Evolutionary conservation across 352 stramenopile species (phyloP).

Genomic region (Pythium guiyangense): DNA sequence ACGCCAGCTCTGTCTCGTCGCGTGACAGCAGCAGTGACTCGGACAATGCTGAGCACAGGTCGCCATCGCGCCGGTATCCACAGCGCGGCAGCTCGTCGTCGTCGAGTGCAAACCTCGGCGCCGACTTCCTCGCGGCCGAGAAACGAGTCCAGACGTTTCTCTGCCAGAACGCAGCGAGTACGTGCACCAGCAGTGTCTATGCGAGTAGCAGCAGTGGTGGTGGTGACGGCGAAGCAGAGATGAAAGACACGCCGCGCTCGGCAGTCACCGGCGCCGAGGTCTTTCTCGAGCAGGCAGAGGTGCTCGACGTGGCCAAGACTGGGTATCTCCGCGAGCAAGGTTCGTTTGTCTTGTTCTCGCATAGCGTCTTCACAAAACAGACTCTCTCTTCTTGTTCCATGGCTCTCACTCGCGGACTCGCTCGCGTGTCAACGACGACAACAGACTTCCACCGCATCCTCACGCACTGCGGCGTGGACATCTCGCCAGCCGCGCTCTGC

Average conservation of each 20-base stretch:
- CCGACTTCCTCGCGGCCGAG: conserved; percentile 34
- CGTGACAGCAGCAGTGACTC: background rate
- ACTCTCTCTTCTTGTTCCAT: background rate
- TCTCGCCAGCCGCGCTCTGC: conserved; percentile 23
- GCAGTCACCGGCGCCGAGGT: conserved; percentile 42
- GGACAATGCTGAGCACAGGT: too few relatives aligned
- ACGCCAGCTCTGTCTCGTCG: conserved; percentile 31
- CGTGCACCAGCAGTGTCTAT: too few relatives aligned
- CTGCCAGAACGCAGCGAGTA: too few relatives aligned
- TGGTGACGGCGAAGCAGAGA: background rate
- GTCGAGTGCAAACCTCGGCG: conserved; percentile 11
- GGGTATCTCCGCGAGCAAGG: conserved; percentile 38
- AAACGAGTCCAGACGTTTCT: conserved; percentile 41
- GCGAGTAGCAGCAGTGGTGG: background rate
- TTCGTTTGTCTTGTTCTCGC: background rate
- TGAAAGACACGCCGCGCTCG: conserved; percentile 30
- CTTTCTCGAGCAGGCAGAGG: conserved; percentile 47
- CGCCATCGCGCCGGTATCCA: too few relatives aligned
- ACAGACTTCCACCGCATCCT: conserved; percentile 42
- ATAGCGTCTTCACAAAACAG: background rate
- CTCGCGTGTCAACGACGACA: too few relatives aligned
- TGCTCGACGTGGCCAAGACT: conserved; percentile 24
- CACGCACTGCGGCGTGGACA: conserved; percentile 20
- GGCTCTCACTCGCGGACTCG: too few relatives aligned
- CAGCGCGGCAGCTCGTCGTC: background rate